These are phyloP conservation scores for Penicillium crustosum DNA, from an alignment of 2,329 filamentous ascomycete genomes.

Conservation along the genomic window DNA sequence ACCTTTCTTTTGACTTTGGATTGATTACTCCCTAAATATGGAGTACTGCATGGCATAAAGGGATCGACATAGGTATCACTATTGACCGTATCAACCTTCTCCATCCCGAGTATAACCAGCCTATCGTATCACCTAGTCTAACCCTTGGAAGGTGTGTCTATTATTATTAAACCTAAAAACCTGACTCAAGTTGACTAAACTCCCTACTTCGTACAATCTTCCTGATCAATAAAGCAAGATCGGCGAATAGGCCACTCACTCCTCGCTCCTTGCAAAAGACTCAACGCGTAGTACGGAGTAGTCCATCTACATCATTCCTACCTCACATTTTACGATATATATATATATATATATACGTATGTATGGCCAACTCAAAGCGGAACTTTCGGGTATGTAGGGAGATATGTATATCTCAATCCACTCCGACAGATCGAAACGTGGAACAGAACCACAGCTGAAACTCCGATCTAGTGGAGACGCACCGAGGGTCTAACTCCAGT, in stretches of 20 bases:
- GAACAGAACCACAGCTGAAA: not conserved
- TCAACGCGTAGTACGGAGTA: not conserved
- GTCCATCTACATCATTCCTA: not conserved
- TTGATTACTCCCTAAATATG: not conserved
- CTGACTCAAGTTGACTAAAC: not conserved
- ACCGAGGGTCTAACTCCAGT: not conserved
- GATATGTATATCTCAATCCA: not conserved
- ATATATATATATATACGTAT: too few relatives aligned
- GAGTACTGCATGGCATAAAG: not conserved
- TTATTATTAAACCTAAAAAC: not conserved
- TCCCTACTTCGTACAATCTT: not conserved
- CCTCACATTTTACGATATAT: not conserved
- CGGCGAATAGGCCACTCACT: not conserved
- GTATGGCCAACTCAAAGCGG: not conserved
- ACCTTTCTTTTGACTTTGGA: not conserved
- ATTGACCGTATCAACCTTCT: not conserved
- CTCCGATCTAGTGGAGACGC: not conserved
- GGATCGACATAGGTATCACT: conserved; percentile 3
- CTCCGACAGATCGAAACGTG: not conserved
- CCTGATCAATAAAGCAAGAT: not conserved
- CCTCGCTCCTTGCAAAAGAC: not conserved
- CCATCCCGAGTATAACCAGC: not conserved
- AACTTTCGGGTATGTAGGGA: not conserved
- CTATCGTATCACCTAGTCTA: not conserved
- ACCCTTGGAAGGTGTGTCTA: not conserved